Evolutionary conservation across 371 early-diverging fungal genomes (phyloP).

Genomic region (Massospora cicadina): DNA sequence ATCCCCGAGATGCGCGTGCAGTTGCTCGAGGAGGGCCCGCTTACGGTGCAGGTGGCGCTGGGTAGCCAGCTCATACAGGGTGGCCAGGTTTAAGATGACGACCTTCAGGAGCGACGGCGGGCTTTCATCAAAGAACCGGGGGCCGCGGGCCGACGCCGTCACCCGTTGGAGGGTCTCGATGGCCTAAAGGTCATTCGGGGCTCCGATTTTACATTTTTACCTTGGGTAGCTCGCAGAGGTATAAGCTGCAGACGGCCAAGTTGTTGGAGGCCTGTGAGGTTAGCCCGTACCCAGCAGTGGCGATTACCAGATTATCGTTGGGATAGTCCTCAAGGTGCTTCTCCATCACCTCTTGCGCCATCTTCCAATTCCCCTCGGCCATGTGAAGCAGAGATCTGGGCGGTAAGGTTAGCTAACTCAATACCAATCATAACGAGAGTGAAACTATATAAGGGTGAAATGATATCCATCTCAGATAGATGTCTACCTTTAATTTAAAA

Average conservation of each 20-base stretch:
- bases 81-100: not conserved
- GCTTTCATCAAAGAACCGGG: not conserved
- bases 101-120: not conserved
- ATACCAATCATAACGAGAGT: not conserved
- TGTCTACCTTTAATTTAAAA: too few relatives aligned
- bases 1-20: constrained; percentile 8
- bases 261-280: not conserved
- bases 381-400: not conserved
- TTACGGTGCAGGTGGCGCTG: not conserved
- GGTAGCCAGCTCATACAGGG: constrained; percentile 4
- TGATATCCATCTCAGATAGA: too few relatives aligned
- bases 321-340: not conserved
- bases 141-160: not conserved
- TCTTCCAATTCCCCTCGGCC: constrained; percentile 2
- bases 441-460: too few relatives aligned
- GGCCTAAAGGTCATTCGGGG: not conserved
- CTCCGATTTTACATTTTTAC: not conserved
- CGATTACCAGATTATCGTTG: not conserved
- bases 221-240: not conserved
- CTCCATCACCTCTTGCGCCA: not conserved
- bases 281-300: too few relatives aligned
- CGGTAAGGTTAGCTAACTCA: not conserved
- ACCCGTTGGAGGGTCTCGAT: not conserved
- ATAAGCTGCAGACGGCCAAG: not conserved
- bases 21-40: not conserved